Percentiles rank a stretch among this genome's conserved stretches.
phyloP scores from a whole-genome alignment of 192 early-diverging fungal genomes.

The Allomyces macrogynus region DNA sequence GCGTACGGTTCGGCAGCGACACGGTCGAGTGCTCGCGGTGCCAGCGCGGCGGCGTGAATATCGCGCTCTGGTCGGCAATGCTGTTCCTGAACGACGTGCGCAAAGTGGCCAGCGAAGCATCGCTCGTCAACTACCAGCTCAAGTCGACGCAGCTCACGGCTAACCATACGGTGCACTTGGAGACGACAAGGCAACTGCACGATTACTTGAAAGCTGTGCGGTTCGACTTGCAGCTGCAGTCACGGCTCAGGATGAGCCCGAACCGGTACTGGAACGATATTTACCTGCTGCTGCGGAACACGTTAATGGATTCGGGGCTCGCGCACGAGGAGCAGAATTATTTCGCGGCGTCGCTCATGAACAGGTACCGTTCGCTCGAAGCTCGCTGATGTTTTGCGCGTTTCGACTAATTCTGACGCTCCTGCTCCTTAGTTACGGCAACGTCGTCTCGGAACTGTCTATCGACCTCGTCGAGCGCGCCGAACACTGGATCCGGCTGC shows the following conservation, averaged over 20 bases:
- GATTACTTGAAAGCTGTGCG: neutral
- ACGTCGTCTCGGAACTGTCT: neutral
- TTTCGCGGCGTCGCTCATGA: neutral
- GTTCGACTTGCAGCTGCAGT: neutral
- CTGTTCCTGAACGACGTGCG: slow-evolving; percentile 1
- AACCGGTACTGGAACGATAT: slow-evolving; percentile 1
- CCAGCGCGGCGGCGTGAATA: neutral
- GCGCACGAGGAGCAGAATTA: neutral
- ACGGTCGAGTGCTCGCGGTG: neutral
- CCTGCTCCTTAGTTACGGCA: neutral
- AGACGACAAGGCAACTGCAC: neutral
- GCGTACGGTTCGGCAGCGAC: neutral
- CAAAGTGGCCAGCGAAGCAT: neutral
- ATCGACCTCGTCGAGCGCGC: neutral
- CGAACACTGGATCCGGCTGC: neutral
- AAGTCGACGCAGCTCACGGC: neutral
- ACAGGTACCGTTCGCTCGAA: neutral
- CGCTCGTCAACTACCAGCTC: neutral
- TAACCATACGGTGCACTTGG: neutral
- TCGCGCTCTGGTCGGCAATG: neutral
- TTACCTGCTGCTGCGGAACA: neutral
- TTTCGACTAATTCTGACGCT: too few relatives aligned
- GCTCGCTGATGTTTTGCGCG: too few relatives aligned
- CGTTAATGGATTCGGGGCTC: neutral
- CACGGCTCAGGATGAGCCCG: neutral